Evolutionary conservation across 2,329 filamentous ascomycete species (phyloP), one percentile per base, ranked within the genome.

Genomic region (Fusarium acutatum): DNA sequence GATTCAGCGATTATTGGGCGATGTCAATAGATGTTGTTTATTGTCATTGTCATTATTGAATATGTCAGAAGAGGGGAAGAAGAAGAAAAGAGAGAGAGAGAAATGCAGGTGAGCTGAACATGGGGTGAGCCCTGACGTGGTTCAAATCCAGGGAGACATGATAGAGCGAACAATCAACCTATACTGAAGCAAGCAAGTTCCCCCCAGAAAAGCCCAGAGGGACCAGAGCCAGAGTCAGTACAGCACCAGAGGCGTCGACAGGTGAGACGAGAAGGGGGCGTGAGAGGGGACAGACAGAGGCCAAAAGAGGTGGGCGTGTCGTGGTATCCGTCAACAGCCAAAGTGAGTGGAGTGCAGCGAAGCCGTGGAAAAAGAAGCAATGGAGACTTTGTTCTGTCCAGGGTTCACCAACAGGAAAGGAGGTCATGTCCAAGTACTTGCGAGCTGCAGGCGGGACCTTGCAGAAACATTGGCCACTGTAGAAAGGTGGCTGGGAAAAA

Each of bases 301-400:
- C 40, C 44, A 38, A 58, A 62, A 49, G 52, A 38, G 43, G 53
- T 67, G 72, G 72, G 60, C 40, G 65, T 69, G 66, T 57, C 43
- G 24, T 72, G 56, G 71, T 71, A 73, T 72, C 67, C 59, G 35
- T 72, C 38, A 58, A 64, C 44, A 71, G 62, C 61, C 71, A 64
- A 58, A 59, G 46, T 41, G 22, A 63, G 71, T 74, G 71, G 71
- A 72, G 71, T 60, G 49, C 58, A 74, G 71, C 63, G 64, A 74
- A 68, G 52, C 35, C 50, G 49, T 73, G 71, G 54, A 74, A 74
- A 53, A 74, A 74, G 71, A 74, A 74, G 71, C 71, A 74, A 74
- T 73, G 71, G 71, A 69, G 71, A 63, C 66, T 67, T 53, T 53
- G 34, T 34, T n/a, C 24, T 44, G 41, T 60, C 71, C 56, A 54